Base-by-base conservation (phyloP, 176 grass and related monocot genomes). In the Triticum timopheevii region DNA sequence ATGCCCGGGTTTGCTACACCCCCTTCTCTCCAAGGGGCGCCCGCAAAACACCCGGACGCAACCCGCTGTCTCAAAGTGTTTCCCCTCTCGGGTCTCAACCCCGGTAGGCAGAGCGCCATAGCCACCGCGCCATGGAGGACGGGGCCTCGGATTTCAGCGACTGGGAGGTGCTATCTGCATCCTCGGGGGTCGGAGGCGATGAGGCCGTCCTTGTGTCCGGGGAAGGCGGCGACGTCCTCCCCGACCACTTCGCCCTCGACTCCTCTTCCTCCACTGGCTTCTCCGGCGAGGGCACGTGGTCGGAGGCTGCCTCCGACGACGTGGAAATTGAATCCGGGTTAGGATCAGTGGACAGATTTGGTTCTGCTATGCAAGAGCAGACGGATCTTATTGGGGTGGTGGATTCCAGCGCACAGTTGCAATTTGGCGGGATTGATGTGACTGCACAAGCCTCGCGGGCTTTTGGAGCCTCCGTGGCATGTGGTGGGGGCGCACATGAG, bases 121-220 rank as follows among this genome's bases (percentile, higher is more conserved):
- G 27, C 79, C 71, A 72, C 64, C 34, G 68, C 58, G 80, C 63
- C 70, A 91, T 91, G 90, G 86, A 88, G 27, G 84, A 84, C 76
- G 85, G 31, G 49, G 70, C 81, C 39, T 91, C 82, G 12, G 81
- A 91, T 82, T 84, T 84, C 69, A 31, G 89, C 81, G 89, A 91
- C 69, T 91, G 85, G 89, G 89, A 91, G 82, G 86, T 91, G 86
- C 82, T 91, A 77, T 87, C 82, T 54, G 86, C 82, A 23, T 39
- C 81, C 7, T 83, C 73, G 23, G 65, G 30, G 23, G 10, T 56
- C 82, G 86, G 77, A 0, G 61, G 47, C 24, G 73, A 45, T 8
- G 81, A 84, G 27, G 62, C 31, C 27, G 40, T 77, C 13, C 1
- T 81, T 40, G 82, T 88, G 1, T 69, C 70, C 17, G 82, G 86